Percentiles rank a stretch among this genome's conserved stretches.
Conservation (phyloP, 2,329 filamentous ascomycete species). For the Penicillium sp. region DNA sequence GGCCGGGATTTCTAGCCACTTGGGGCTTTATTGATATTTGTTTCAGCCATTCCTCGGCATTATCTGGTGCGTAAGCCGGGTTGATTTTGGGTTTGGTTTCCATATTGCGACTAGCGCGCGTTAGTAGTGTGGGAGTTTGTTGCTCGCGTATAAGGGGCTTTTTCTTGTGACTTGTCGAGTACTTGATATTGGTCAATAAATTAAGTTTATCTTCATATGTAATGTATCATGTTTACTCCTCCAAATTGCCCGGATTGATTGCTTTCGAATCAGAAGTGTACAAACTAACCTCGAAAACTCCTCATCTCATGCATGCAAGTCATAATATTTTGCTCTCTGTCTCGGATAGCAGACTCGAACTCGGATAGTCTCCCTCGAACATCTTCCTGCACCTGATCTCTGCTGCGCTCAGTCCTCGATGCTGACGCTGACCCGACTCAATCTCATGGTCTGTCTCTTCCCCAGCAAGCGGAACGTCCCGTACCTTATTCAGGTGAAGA, state of each 20-base stretch:
- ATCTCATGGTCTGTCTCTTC: constrained; percentile 9
- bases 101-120: background rate
- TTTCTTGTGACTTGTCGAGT: background rate
- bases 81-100: background rate
- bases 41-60: background rate
- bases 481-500: background rate
- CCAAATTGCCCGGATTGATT: background rate
- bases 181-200: too few relatives aligned
- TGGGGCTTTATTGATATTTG: background rate
- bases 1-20: background rate
- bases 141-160: background rate
- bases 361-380: constrained; percentile 14
- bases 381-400: background rate
- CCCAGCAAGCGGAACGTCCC: background rate
- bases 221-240: background rate
- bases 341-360: constrained; percentile 23
- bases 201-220: background rate
- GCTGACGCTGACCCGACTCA: background rate
- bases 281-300: background rate
- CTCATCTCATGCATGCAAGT: constrained; percentile 1
- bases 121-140: background rate
- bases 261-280: background rate
- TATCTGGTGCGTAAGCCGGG: background rate
- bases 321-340: constrained; percentile 13
- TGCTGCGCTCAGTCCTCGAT: constrained; percentile 17